phyloP scores from a whole-genome alignment of 2,329 filamentous ascomycete species.

The Pyrenophora tritici-repentis region DNA sequence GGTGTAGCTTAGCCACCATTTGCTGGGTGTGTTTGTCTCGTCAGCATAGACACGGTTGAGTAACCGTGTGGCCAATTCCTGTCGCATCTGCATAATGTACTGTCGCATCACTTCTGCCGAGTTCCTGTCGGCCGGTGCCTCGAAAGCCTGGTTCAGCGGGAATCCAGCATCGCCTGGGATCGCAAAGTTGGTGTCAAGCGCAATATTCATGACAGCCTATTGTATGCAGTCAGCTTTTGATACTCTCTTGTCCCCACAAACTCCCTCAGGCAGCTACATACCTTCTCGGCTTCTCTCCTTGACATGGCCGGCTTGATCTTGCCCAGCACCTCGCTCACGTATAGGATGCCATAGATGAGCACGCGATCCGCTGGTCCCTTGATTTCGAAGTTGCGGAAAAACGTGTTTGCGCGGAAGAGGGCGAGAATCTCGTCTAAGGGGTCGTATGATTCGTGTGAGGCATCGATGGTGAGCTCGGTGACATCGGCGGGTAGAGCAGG shows the following conservation, averaged over 20 bases:
- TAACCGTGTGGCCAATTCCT: constrained; percentile 84
- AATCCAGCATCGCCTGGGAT: constrained; percentile 92
- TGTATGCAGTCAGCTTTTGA: constrained; percentile 1
- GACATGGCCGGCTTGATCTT: constrained; percentile 80
- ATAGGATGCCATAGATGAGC: constrained; percentile 95
- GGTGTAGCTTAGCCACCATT: constrained; percentile 97
- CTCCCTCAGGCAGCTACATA: constrained; percentile 26
- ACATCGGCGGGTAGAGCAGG: constrained; percentile 59
- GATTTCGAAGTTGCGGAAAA: constrained; percentile 99
- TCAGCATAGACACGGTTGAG: constrained; percentile 87
- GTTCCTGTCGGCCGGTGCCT: constrained; percentile 82
- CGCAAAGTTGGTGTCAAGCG: constrained; percentile 91
- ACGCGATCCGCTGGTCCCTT: constrained; percentile 93
- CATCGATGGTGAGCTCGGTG: constrained; percentile 67
- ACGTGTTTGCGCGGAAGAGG: constrained; percentile 95
- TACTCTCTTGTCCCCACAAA: constrained; percentile 39
- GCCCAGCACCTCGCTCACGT: constrained; percentile 84
- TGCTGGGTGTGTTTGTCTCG: constrained; percentile 65
- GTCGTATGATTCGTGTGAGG: constrained; percentile 92
- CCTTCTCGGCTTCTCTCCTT: constrained; percentile 69
- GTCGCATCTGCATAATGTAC: constrained; percentile 89
- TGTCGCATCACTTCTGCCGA: constrained; percentile 86
- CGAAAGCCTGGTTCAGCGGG: constrained; percentile 95
- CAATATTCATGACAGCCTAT: constrained; percentile 82
- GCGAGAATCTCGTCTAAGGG: constrained; percentile 91